Base-by-base conservation (phyloP, 305 asterid species). In the Stenogyne calaminthoides region DNA sequence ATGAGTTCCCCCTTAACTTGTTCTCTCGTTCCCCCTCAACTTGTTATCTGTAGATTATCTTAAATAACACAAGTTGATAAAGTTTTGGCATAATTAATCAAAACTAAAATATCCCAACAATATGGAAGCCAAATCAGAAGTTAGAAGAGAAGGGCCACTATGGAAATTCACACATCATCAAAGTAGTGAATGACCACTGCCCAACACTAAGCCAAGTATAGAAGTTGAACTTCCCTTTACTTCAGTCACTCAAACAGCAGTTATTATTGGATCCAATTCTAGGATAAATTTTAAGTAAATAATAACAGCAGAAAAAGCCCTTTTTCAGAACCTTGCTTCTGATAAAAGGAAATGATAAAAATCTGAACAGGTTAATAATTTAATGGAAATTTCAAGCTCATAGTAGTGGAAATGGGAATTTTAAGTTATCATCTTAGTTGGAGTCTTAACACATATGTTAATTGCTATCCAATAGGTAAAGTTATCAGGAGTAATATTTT, bases 111-210 rank as follows among this genome's bases (percentile, higher is more conserved):
- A n/a, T n/a, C n/a, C n/a, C n/a, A n/a, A n/a, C n/a, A n/a, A n/a
- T n/a, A n/a, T 77, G 83, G 76, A 72, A 58, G 80, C 80, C 85
- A 80, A 71, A 15, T 76, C 78, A 76, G 64, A 32, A 64, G 71
- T 63, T 8, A 73, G 73, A 34, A 73, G 20, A n/a, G 14, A 44
- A 14, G 54, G 62, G 44, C 71, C 81, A 64, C 61, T 34, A 34
- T 61, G 67, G 44, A 55, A 64, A 57, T 68, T 34, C 70, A 49
- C 76, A 49, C 54, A 72, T 44, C 76, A 68, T 29, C 46, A 39
- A 14, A 52, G 46, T 61, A 49, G 56, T 6, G 56, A 40, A 55
- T 20, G 32, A 40, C 34, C 44, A 47, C 12, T 8, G 57, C 44
- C 57, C 77, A 64, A 25, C 5, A 19, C 19, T 37, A 20, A 7